Conservation (phyloP, 1,284 basidiomycete genomes). For the Uromyces viciae-fabae region DNA sequence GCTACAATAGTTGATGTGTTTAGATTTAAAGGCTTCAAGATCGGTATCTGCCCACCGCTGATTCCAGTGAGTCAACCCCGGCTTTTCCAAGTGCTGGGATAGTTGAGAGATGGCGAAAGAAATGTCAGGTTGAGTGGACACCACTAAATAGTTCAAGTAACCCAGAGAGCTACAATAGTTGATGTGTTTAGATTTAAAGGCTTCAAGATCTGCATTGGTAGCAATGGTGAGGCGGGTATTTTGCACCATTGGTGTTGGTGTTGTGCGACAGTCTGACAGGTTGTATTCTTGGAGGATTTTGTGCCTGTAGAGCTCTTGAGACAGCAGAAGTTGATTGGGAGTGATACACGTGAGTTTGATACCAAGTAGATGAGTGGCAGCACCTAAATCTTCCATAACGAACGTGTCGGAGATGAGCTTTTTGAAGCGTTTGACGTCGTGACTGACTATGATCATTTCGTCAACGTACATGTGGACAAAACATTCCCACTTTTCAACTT, state of each 20-base stretch:
- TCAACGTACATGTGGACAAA: conserved; percentile 7
- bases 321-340: no score
- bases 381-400: neutral
- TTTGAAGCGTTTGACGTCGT: neutral
- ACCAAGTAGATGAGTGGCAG: neutral
- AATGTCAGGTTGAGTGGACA: neutral
- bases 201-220: neutral
- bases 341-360: neutral
- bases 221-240: neutral
- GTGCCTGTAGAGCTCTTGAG: neutral
- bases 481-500: neutral
- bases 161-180: neutral
- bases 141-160: neutral
- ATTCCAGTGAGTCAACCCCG: neutral
- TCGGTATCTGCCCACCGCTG: no score
- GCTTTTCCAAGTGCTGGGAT: neutral
- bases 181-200: neutral
- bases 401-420: neutral
- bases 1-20: neutral
- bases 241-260: neutral
- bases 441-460: conserved; percentile 9
- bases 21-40: neutral
- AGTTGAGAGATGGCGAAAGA: neutral
- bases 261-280: neutral
- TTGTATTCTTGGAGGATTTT: neutral